These are phyloP conservation scores for Collybiopsis confluens DNA, from an alignment of 768 basidiomycete species.

Conservation along the genomic window DNA sequence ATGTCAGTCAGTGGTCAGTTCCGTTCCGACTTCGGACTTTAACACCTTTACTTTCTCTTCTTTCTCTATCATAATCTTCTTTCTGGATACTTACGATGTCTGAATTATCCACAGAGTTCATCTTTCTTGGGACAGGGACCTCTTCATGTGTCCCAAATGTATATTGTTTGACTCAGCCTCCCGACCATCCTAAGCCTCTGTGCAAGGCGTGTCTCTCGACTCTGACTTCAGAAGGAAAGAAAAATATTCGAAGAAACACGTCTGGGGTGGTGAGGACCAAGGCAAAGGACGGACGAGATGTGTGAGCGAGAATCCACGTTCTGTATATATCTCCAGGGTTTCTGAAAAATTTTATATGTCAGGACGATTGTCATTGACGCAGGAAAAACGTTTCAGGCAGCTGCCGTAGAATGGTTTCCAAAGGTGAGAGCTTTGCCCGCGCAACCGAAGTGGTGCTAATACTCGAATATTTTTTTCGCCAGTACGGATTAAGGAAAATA, in stretches of 20 bases:
- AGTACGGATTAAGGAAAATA: slow-evolving; percentile 63
- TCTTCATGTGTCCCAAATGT: slow-evolving; percentile 68
- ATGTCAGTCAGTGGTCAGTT: too few relatives aligned
- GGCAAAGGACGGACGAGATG: slow-evolving; percentile 33
- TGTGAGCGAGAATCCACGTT: slow-evolving; percentile 41
- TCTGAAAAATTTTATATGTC: neutral
- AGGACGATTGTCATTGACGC: slow-evolving; percentile 82
- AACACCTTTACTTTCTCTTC: too few relatives aligned
- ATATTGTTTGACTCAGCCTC: slow-evolving; percentile 71
- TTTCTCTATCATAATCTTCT: neutral
- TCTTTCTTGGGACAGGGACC: slow-evolving; percentile 83
- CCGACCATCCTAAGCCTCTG: slow-evolving; percentile 27
- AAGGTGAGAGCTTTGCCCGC: neutral
- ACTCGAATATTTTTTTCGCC: slow-evolving; percentile 44
- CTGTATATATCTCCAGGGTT: neutral
- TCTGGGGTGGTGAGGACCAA: slow-evolving; percentile 58
- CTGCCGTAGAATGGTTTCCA: slow-evolving; percentile 47
- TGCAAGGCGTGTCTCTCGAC: slow-evolving; percentile 71
- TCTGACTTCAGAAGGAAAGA: slow-evolving; percentile 65
- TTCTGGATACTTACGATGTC: too few relatives aligned
- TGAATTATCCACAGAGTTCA: slow-evolving; percentile 43
- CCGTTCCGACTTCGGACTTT: neutral
- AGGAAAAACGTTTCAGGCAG: slow-evolving; percentile 75
- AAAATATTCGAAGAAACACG: slow-evolving; percentile 83
- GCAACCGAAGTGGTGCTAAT: too few relatives aligned